Percentiles rank a stretch among this genome's conserved stretches.
These are phyloP conservation scores for Pseudocercospora ulei DNA, from an alignment of 2,329 filamentous ascomycete genomes.

Conservation along the genomic window DNA sequence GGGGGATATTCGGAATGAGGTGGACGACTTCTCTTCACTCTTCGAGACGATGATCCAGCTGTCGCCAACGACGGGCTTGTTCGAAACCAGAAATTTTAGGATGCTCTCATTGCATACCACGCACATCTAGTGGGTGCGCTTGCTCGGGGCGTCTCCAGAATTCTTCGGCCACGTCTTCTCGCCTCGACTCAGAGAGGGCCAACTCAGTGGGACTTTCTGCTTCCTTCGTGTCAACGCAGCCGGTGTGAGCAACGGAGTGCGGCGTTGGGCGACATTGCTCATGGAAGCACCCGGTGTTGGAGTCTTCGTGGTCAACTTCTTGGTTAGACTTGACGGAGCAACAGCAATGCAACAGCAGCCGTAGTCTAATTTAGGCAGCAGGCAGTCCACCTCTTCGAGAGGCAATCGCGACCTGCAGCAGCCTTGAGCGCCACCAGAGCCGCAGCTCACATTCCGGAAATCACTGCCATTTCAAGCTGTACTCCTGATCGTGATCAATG, in stretches of 20 bases:
- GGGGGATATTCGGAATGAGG: too few relatives aligned
- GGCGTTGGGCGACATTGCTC: background rate
- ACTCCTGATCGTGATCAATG: constrained; percentile 1
- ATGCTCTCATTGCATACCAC: constrained; percentile 37
- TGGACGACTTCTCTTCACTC: constrained; percentile 26
- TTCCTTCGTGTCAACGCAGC: constrained; percentile 6
- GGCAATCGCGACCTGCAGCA: background rate
- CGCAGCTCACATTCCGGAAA: background rate
- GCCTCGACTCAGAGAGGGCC: constrained; percentile 13
- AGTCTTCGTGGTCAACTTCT: constrained; percentile 3
- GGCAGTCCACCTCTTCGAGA: background rate
- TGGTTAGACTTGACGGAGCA: background rate
- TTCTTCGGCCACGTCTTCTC: constrained; percentile 33
- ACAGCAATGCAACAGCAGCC: constrained; percentile 11
- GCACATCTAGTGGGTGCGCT: constrained; percentile 28
- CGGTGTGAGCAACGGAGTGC: constrained; percentile 6
- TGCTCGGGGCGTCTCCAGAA: constrained; percentile 33
- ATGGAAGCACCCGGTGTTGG: too few relatives aligned
- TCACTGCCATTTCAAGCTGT: background rate
- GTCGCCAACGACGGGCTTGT: constrained; percentile 42
- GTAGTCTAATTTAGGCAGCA: background rate
- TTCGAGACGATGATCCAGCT: constrained; percentile 40
- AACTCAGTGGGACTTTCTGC: constrained; percentile 24
- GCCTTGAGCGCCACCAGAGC: background rate
- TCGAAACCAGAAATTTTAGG: constrained; percentile 38